Evolutionary conservation across 225 moss, liverwort and hornwort genomes (phyloP).

Genomic region (Marchantia polymorpha): DNA sequence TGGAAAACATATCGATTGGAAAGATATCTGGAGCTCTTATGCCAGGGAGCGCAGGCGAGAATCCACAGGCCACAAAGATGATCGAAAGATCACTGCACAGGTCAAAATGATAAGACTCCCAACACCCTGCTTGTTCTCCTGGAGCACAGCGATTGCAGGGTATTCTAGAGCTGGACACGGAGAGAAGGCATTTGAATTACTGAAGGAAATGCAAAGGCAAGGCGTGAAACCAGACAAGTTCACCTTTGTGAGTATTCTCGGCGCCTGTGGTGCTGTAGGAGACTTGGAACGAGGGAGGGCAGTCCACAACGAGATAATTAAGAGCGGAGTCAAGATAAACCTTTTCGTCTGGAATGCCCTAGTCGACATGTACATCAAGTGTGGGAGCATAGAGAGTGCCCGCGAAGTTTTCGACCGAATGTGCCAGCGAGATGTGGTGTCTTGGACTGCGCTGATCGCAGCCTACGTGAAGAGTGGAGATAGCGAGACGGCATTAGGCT

Average conservation of each 20-base stretch:
- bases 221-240: constrained; percentile 22
- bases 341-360: constrained; percentile 16
- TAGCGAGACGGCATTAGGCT: background rate
- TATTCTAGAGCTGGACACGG: constrained; percentile 8
- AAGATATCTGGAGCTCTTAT: background rate
- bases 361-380: constrained; percentile 22
- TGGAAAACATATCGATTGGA: background rate
- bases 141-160: constrained; percentile 13
- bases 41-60: background rate
- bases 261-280: constrained; percentile 7
- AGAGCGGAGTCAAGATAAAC: constrained; percentile 13
- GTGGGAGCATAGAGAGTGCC: constrained; percentile 19
- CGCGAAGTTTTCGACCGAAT: constrained; percentile 16
- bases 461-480: constrained; percentile 10
- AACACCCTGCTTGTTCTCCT: constrained; percentile 20
- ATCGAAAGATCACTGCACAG: background rate
- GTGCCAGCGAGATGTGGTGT: constrained; percentile 14
- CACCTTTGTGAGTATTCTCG: constrained; percentile 19
- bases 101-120: background rate
- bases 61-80: background rate
- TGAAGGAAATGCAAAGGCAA: constrained; percentile 16
- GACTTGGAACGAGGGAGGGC: constrained; percentile 5
- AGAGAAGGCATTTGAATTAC: constrained; percentile 15
- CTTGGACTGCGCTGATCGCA: constrained; percentile 17
- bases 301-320: constrained; percentile 17